These are phyloP conservation scores for Pythium pyrilobum DNA, from an alignment of 352 stramenopile species.

Conservation along the genomic window DNA sequence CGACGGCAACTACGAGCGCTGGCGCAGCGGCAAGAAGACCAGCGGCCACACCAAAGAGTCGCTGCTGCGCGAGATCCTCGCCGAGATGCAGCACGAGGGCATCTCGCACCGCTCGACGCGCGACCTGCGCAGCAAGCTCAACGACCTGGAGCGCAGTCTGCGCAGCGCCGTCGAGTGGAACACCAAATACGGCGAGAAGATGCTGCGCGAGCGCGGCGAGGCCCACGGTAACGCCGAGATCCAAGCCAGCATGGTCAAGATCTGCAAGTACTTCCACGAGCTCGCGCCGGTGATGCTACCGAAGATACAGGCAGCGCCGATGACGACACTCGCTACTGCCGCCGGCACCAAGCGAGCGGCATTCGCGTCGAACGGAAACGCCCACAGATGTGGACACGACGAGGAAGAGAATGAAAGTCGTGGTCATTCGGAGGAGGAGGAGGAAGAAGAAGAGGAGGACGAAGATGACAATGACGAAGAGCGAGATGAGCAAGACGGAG, in stretches of 20 bases:
- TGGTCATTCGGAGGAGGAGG: background rate
- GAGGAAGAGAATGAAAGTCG: no score
- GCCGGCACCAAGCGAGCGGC: background rate
- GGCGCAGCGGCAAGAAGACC: background rate
- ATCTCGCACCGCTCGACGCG: conserved; percentile 3
- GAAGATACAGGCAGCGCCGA: background rate
- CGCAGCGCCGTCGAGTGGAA: conserved; percentile 7
- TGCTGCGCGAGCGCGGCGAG: background rate
- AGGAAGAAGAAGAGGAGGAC: background rate
- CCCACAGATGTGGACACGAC: no score
- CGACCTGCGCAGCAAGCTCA: conserved; percentile 16
- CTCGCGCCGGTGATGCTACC: conserved; percentile 7
- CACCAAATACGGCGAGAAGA: background rate
- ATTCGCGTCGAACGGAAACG: no score
- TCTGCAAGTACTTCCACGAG: conserved; percentile 8
- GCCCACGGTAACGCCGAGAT: background rate
- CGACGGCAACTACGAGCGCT: conserved; percentile 8
- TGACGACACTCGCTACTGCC: background rate
- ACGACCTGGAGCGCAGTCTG: conserved; percentile 9
- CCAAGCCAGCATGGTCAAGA: background rate
- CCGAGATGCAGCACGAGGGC: conserved; percentile 1
- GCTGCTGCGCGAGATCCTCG: conserved; percentile 6
- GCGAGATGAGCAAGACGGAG: no score
- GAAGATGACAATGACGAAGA: background rate
- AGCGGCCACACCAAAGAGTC: conserved; percentile 1